These are phyloP conservation scores for Moelleriella libera DNA, from an alignment of 2,329 filamentous ascomycete genomes.

Conservation along the genomic window DNA sequence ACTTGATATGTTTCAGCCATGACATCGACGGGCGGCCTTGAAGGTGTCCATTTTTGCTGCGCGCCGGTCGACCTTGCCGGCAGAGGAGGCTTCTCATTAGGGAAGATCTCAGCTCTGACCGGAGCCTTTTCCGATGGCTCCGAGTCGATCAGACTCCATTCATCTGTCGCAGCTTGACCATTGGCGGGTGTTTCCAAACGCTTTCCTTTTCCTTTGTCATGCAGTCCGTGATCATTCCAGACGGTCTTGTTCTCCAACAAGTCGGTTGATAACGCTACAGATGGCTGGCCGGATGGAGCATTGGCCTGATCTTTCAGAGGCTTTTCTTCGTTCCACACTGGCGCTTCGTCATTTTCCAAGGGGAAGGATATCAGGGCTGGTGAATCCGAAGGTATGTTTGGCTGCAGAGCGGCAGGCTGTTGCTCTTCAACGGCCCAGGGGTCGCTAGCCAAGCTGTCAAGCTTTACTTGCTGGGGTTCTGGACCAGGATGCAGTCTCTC, in stretches of 20 bases:
- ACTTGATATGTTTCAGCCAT: slow-evolving; percentile 76
- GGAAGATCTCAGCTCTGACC: background rate
- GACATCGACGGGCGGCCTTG: slow-evolving; percentile 26
- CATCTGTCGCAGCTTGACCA: background rate
- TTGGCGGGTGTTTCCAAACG: background rate
- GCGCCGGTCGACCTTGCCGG: slow-evolving; percentile 20
- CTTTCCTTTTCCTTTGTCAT: background rate
- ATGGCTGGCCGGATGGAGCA: background rate
- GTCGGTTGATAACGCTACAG: background rate
- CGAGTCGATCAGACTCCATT: background rate
- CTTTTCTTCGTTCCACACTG: no score
- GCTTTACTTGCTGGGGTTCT: background rate
- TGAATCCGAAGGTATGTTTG: background rate
- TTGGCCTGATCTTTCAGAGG: background rate
- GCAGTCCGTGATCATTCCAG: background rate
- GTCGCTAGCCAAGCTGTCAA: background rate
- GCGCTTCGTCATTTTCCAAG: background rate
- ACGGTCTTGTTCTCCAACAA: background rate
- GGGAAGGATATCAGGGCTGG: background rate
- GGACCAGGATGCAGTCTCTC: background rate
- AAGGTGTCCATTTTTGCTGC: slow-evolving; percentile 20
- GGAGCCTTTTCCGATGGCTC: background rate
- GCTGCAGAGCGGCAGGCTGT: background rate
- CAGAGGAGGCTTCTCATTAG: slow-evolving; percentile 17
- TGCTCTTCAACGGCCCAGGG: background rate